Base-by-base conservation (phyloP, 345 rosid genomes). In the Brassica incana region DNA sequence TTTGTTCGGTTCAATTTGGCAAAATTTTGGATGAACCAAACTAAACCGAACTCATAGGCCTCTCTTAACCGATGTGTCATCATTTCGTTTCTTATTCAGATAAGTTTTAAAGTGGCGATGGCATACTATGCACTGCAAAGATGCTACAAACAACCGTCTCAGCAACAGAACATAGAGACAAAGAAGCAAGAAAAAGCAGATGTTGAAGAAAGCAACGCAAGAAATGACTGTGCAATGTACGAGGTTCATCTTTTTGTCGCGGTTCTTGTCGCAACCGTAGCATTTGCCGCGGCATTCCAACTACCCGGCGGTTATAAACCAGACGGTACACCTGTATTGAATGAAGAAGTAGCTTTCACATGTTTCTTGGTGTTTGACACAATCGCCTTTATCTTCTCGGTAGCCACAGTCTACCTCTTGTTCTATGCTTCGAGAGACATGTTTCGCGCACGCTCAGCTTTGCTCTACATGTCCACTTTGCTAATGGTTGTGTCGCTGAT, bases 271-370 rank as follows among this genome's bases (percentile, higher is more conserved):
- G 82, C 82, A 56, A 79, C 82, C 0, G 74, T 79, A 32, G 73
- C 78, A 1, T 79, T 79, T 62, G 65, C 74, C 9, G 82, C 82
- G 2, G 74, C 82, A 1, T 79, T 79, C 8, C 78, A 74, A 66
- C 11, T 79, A 74, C 82, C 82, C 1, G 82, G 78, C 0, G 82
- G 82, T n/a, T 79, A 79, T 40, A 73, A 74, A 73, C 29, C 32
- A 0, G 75, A 74, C 5, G 82, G 78, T 8, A 80, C 83, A 54
- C 75, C 83, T 62, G 65, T 6, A 15, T 8, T 80, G 48, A 43
- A 63, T 63, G 78, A 64, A 11, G 8, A 75, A 69, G 2, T 56
- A 36, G 79, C 70, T 74, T 79, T 79, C 69, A 78, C 43, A 73
- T 72, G 70, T 48, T 74, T 76, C 69, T 23, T 76, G 77, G 54